A percentile compares a stretch with the other conserved stretches of the same genome.
Conservation (phyloP, 2,329 filamentous ascomycete genomes). For the Dothistroma septosporum region DNA sequence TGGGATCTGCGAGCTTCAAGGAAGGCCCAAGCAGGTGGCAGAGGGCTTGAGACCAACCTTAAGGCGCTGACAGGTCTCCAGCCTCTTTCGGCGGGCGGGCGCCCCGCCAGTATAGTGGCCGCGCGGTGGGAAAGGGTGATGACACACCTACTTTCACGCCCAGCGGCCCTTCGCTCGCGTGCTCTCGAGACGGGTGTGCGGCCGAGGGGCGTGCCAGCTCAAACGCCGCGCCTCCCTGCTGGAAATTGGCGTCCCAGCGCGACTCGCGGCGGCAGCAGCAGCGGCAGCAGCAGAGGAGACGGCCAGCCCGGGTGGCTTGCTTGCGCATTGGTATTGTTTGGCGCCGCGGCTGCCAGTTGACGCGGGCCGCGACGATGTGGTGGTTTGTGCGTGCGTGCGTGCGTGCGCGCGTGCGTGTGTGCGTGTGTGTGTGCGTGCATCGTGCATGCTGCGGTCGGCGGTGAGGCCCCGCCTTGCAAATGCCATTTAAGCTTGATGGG, state of each 20-base stretch:
- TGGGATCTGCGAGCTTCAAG: constrained; percentile 9
- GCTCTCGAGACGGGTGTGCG: background rate
- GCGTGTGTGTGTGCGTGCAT: too few species aligned
- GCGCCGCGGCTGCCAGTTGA: background rate
- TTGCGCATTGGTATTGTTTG: background rate
- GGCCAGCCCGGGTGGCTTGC: background rate
- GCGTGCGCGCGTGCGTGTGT: too few species aligned
- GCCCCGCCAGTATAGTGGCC: background rate
- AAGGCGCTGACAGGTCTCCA: constrained; percentile 17
- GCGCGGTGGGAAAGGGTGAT: background rate
- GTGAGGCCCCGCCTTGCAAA: constrained; percentile 3
- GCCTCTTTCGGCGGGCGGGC: background rate
- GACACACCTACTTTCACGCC: constrained; percentile 2
- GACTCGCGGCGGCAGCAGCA: constrained; percentile 3
- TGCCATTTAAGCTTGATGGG: constrained; percentile 2
- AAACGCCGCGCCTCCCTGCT: background rate
- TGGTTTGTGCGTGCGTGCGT: constrained; percentile 1
- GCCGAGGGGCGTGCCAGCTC: background rate
- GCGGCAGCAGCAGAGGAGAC: background rate
- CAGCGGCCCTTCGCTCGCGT: background rate
- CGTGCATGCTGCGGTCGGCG: constrained; percentile 1
- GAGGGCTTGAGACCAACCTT: constrained; percentile 18
- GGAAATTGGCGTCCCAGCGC: background rate
- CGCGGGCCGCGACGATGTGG: background rate
- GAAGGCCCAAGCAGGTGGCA: constrained; percentile 4